phyloP scores from a whole-genome alignment of 2,329 filamentous ascomycete species.

The Fusarium chuoi region DNA sequence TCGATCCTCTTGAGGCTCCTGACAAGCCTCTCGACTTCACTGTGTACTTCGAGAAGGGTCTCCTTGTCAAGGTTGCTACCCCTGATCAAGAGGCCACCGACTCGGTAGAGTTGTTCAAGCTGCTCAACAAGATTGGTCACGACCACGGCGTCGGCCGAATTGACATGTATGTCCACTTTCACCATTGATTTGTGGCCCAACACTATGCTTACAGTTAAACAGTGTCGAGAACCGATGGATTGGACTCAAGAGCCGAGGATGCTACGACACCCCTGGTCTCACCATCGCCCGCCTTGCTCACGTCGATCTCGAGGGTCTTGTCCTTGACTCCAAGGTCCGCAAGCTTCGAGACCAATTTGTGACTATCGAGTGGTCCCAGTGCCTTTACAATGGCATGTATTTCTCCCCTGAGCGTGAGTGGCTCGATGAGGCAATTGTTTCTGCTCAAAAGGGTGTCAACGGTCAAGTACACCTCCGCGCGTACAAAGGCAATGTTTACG shows the following conservation, averaged over 20 bases:
- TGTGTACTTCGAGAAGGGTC: slow-evolving; percentile 73
- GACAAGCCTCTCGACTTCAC: slow-evolving; percentile 72
- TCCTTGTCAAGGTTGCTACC: slow-evolving; percentile 72
- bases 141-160: slow-evolving; percentile 75
- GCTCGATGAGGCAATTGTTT: slow-evolving; percentile 56
- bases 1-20: slow-evolving; percentile 71
- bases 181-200: too few relatives aligned
- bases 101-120: slow-evolving; percentile 72
- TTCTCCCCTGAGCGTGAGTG: slow-evolving; percentile 64
- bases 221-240: slow-evolving; percentile 58
- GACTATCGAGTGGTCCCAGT: slow-evolving; percentile 57
- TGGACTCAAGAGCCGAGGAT: slow-evolving; percentile 55
- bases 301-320: slow-evolving; percentile 63
- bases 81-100: slow-evolving; percentile 68
- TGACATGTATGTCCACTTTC: slow-evolving; percentile 48
- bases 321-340: slow-evolving; percentile 64
- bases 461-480: slow-evolving; percentile 51
- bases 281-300: slow-evolving; percentile 46
- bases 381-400: slow-evolving; percentile 61
- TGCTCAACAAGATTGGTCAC: slow-evolving; percentile 71
- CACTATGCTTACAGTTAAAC: background rate
- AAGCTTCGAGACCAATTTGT: slow-evolving; percentile 63
- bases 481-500: slow-evolving; percentile 63
- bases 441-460: slow-evolving; percentile 60
- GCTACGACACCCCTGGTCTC: slow-evolving; percentile 25